Evolutionary conservation across 805 yeast species (phyloP), one percentile per base, ranked within the genome.

Genomic region (Huiozyma sinensis): DNA sequence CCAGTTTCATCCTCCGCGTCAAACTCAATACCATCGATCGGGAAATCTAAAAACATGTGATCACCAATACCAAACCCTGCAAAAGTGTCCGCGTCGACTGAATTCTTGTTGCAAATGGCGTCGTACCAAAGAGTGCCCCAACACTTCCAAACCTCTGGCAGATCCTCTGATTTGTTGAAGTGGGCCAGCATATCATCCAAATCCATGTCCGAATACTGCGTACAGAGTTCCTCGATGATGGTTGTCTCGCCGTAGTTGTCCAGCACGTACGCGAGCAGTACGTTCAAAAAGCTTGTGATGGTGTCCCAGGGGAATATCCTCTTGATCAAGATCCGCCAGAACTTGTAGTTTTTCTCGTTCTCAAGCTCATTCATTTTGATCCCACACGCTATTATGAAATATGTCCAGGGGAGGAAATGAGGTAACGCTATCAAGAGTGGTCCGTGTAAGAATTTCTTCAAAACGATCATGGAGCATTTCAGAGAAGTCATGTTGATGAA

Each of bases 91-190:
- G 72, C 50, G 33, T 43, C 36, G n/a, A 44, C 35, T 3, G 40
- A 46, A 44, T 28, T 40, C 74, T 81, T 83, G 38, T 69, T 58
- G 11, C 66, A 55, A 35, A 83, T 66, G 28, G 66, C 65, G 60
- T 83, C 89, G 62, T 76, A 84, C 90, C 92, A 83, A 36, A 84
- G 58, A 0, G 87, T 75, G 2, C 94, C 94, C 87, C 90, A 83
- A 54, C 88, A 79, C 56, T 79, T 80, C 89, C 89, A 83, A 17
- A 79, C 82, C 61, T 84, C 94, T 37, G 83, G 77, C 41, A 83
- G 64, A 38, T 68, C 73, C 57, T 83, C 90, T 56, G 75, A 71
- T 40, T 73, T 68, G 49, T 76, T 71, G 52, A 77, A 79, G 50
- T 72, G 59, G 5, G 69, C 65, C n/a, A 81, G 49, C 37, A 70